These are phyloP conservation scores for Termitomyces sp. DNA, from an alignment of 768 basidiomycete genomes.

Conservation along the genomic window DNA sequence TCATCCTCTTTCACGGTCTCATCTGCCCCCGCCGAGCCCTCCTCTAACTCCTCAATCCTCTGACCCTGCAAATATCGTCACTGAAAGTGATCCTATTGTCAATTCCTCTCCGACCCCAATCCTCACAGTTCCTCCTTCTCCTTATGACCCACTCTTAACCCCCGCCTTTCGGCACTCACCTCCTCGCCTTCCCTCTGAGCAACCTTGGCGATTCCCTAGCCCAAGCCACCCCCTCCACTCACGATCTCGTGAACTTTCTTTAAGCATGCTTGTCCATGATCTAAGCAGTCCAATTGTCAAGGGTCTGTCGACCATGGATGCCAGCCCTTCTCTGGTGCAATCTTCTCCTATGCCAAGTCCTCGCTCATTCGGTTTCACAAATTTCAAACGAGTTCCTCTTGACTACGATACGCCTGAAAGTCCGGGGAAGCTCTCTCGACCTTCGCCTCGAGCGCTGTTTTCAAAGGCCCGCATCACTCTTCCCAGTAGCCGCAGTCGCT, in stretches of 20 bases:
- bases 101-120: conserved; percentile 29
- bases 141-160: conserved; percentile 72
- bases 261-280: conserved; percentile 60
- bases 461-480: conserved; percentile 31
- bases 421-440: conserved; percentile 27
- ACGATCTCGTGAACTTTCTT: conserved; percentile 56
- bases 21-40: conserved; percentile 29
- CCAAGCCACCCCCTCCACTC: conserved; percentile 77
- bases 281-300: conserved; percentile 46
- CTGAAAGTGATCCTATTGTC: conserved; percentile 19
- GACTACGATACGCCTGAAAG: conserved; percentile 31
- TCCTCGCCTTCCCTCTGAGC: conserved; percentile 69
- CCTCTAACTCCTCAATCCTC: conserved; percentile 37
- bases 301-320: conserved; percentile 21
- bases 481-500: conserved; percentile 27
- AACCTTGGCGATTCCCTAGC: conserved; percentile 81
- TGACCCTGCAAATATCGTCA: conserved; percentile 22
- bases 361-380: conserved; percentile 16
- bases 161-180: conserved; percentile 80
- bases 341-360: conserved; percentile 34
- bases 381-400: conserved; percentile 18
- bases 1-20: conserved; percentile 16
- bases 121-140: conserved; percentile 56
- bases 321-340: conserved; percentile 31
- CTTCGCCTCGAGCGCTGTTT: conserved; percentile 39